Conservation (phyloP, 78 protist genomes). For the Protostelium mycophagum region DNA sequence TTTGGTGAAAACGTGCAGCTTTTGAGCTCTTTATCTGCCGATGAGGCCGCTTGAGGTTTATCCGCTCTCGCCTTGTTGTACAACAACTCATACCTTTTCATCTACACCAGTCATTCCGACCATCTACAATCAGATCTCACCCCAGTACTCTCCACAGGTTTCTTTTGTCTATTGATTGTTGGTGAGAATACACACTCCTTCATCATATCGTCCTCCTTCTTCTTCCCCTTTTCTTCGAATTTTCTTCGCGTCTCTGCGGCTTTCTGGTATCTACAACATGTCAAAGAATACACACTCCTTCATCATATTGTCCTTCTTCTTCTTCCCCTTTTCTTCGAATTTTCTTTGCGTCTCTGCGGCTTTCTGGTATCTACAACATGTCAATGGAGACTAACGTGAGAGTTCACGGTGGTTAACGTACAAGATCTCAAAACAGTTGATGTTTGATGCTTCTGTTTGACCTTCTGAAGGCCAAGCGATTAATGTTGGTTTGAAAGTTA, state of each 20-base stretch:
- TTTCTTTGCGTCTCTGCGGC: neutral
- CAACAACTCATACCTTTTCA: neutral
- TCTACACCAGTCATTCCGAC: neutral
- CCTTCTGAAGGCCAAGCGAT: neutral
- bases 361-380: neutral
- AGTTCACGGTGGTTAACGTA: too few relatives aligned
- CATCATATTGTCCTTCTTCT: neutral
- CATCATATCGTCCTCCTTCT: neutral
- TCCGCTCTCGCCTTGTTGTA: neutral
- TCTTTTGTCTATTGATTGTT: neutral
- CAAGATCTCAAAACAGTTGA: neutral
- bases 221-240: neutral
- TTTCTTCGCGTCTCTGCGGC: neutral
- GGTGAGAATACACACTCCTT: neutral
- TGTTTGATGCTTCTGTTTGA: neutral
- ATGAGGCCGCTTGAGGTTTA: neutral
- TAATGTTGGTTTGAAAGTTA: neutral
- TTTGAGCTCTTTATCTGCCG: neutral
- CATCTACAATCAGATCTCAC: neutral
- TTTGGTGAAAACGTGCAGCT: neutral
- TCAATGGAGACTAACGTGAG: too few relatives aligned
- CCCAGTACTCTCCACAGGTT: neutral
- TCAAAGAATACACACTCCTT: neutral
- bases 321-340: neutral
- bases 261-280: neutral